Percentiles rank a stretch among this genome's conserved stretches.
Evolutionary conservation across 495 filamentous ascomycete species (phyloP).

Genomic region (Podospora sp.): DNA sequence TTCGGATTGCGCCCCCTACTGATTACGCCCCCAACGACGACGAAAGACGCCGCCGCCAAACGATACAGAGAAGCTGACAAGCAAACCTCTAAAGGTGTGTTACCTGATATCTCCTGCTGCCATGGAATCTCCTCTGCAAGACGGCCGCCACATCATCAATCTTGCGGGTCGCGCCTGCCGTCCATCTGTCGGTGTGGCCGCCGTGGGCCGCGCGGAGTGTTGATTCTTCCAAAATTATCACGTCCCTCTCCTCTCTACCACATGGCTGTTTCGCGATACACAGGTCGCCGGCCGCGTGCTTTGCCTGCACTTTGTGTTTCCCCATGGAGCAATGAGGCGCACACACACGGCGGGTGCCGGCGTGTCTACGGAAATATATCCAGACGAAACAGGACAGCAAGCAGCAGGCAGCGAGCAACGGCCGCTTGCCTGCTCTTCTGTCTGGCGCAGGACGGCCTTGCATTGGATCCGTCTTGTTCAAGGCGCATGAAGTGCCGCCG

Average conservation of each 20-base stretch:
- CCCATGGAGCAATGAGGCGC: conserved; percentile 4
- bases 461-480: conserved; percentile 4
- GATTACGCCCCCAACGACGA: not conserved
- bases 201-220: conserved; percentile 17
- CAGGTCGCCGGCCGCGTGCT: not conserved
- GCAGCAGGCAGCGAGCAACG: conserved; percentile 9
- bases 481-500: conserved; percentile 23
- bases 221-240: conserved; percentile 24
- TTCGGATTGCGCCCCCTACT: not conserved
- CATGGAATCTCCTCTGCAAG: not conserved
- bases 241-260: conserved; percentile 1
- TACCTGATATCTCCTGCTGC: not conserved
- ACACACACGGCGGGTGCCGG: conserved; percentile 6
- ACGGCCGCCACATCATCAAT: not conserved
- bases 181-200: conserved; percentile 6
- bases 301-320: conserved; percentile 13
- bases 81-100: conserved; percentile 1
- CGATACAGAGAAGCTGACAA: not conserved
- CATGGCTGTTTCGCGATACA: conserved; percentile 12
- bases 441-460: not conserved
- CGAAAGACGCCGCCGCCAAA: not conserved
- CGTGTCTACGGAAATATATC: conserved; percentile 4
- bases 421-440: conserved; percentile 1
- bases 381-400: not conserved
- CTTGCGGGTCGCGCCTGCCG: conserved; percentile 14